A percentile compares a stretch with the other conserved stretches of the same genome.
Conservation (phyloP, 1,284 basidiomycete genomes). For the Fomitopsis pinicola region DNA sequence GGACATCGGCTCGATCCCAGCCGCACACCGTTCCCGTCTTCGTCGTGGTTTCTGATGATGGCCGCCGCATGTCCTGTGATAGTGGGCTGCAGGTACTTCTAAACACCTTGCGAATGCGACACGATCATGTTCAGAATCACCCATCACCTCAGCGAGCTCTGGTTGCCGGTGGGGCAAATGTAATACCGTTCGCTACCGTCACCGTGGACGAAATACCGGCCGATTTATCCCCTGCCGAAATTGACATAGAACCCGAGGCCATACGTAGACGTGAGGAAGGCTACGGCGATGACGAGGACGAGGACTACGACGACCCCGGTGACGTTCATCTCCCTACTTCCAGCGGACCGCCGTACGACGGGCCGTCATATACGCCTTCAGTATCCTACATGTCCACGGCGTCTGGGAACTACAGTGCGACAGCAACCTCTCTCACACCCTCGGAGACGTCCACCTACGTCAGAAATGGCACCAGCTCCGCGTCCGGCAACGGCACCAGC, state of each 20-base stretch:
- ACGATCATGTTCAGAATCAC: not conserved
- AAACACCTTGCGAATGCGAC: too few species aligned
- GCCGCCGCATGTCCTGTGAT: not conserved
- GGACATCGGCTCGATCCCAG: not conserved
- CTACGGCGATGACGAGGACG: not conserved
- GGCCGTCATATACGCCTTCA: not conserved
- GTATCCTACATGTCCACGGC: not conserved
- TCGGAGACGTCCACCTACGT: constrained; percentile 5
- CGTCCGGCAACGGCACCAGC: constrained; percentile 1
- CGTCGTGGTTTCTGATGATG: not conserved
- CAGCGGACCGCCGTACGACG: not conserved
- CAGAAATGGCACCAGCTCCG: constrained; percentile 9
- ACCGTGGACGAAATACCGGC: too few species aligned
- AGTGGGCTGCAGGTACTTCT: not conserved
- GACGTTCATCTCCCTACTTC: not conserved
- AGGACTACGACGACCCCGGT: not conserved
- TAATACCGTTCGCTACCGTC: too few species aligned
- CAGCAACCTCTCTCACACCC: not conserved
- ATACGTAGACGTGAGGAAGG: too few species aligned
- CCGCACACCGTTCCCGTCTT: not conserved
- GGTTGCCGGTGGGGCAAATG: too few species aligned
- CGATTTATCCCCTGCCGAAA: too few species aligned
- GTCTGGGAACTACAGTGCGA: not conserved
- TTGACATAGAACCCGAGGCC: too few species aligned
- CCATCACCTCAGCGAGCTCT: not conserved